Base-by-base conservation (phyloP, 176 grass and related monocot genomes). In the Alopecurus myosuroides region DNA sequence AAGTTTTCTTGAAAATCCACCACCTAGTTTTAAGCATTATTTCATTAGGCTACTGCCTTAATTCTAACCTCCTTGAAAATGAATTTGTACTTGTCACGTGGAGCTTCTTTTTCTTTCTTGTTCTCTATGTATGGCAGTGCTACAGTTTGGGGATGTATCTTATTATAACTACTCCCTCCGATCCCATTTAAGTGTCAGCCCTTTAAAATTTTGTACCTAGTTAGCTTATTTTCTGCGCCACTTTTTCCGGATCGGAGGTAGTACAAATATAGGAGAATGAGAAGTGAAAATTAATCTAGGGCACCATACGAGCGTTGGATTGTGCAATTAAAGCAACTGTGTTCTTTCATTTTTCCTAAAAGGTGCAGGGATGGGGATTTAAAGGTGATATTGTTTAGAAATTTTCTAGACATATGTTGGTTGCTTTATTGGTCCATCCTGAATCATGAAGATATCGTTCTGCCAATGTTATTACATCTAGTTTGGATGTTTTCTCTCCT, bases 61-160 rank as follows among this genome's bases (percentile, higher is more conserved):
- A 55, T 73, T 4, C 34, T 46, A 15, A 60, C 70, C 30, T 82
- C 70, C 30, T 62, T 71, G 45, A 83, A 82, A 92, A 31, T 60
- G 18, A 61, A 48, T 53, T 5, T 22, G 69, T n/a, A n/a, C 22
- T 26, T 70, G 34, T 48, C 11, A n/a, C 57, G 53, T 40, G 29
- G 60, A 33, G 44, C 51, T 65, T 9, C n/a, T 80, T 76, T 77
- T 26, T 8, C 31, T 10, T 36, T 18, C 9, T 88, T 49, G 19
- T 81, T 82, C 12, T 71, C 22, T 78, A 57, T 77, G 51, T 58
- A 20, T 14, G 33, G 3, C 20, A 37, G 11, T 58, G 13, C 22
- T 26, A 77, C 14, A 15, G 13, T 36, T 58, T 19, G 1, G 20
- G 50, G 23, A 1, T 23, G 2, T 55, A 77, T 39, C 12, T 77